Base-by-base conservation (phyloP, 108 stramenopile species). In the Nitzschia sp. region DNA sequence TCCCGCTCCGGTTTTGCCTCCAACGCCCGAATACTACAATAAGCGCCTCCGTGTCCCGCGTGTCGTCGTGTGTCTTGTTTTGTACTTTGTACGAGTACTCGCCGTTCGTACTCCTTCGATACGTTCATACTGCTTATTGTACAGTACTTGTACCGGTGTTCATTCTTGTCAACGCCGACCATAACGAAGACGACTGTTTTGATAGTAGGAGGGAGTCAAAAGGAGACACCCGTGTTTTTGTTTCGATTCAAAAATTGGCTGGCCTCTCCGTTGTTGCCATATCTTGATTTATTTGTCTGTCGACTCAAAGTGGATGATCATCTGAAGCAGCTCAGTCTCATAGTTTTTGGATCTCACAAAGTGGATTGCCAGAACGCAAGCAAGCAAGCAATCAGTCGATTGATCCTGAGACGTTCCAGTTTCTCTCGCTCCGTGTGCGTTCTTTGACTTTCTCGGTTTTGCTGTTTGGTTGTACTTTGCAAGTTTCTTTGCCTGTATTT, bases 201-300 rank as follows among this genome's bases (percentile, higher is more conserved):
- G n/a, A n/a, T 6, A 41, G 21, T n/a, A 61, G 41, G 41, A 25
- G 38, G 60, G 35, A 61, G 60, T 61, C 38, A 61, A 61, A 61
- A 56, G 41, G 23, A 61, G 32, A 41, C 60, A 41, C 60, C 36
- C 60, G 60, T 44, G 60, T 61, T 25, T 61, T 61, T 61, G 23
- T 11, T 41, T 41, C 15, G 32, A 41, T 61, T 61, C 60, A 61
- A 61, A 61, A 44, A n/a, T n/a, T n/a, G n/a, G n/a, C 44, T 58
- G 57, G 1, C 57, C n/a, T 58, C 57, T 58, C 57, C 57, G 57
- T 58, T 13, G 38, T 41, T 41, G 38, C 13, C 38, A 41, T 6
- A 41, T 41, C n/a, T n/a, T n/a, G 38, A 13, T 41, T 41, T n/a
- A n/a, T n/a, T 50, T 11, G 16, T 19, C 4, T 16, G 13, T 50